Conservation (phyloP, 176 grass and related monocot species). For the Rhynchospora tenuis region DNA sequence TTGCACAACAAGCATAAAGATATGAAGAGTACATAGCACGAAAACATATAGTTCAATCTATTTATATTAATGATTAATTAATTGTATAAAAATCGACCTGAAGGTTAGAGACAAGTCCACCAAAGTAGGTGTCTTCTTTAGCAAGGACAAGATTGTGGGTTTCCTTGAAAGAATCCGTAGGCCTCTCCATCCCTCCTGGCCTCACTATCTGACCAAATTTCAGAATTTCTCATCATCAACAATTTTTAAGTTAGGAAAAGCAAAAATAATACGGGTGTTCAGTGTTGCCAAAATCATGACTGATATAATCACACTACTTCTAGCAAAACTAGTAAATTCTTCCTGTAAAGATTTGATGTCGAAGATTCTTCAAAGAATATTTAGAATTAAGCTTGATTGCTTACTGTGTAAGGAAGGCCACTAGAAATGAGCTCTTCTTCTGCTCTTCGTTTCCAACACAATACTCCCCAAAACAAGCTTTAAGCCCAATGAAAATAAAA, state of each 20-base stretch:
- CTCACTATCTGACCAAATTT: conserved; percentile 56
- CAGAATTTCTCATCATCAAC: background rate
- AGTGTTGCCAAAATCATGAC: background rate
- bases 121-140: conserved; percentile 66
- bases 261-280: background rate
- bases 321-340: background rate
- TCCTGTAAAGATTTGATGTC: background rate
- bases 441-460: conserved; percentile 79
- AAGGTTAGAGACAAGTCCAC: conserved; percentile 82
- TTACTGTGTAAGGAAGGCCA: conserved; percentile 78
- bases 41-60: background rate
- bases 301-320: background rate
- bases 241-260: background rate
- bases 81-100: conserved; percentile 38
- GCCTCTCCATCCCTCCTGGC: conserved; percentile 91
- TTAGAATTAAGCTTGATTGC: background rate
- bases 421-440: conserved; percentile 80
- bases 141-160: conserved; percentile 88
- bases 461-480: conserved; percentile 87
- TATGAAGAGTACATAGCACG: background rate
- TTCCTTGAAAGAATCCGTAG: conserved; percentile 90
- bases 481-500: background rate
- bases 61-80: background rate
- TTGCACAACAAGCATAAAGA: background rate
- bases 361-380: background rate